These are phyloP conservation scores for Annulohypoxylon nitens DNA, from an alignment of 495 filamentous ascomycete species.

Conservation along the genomic window DNA sequence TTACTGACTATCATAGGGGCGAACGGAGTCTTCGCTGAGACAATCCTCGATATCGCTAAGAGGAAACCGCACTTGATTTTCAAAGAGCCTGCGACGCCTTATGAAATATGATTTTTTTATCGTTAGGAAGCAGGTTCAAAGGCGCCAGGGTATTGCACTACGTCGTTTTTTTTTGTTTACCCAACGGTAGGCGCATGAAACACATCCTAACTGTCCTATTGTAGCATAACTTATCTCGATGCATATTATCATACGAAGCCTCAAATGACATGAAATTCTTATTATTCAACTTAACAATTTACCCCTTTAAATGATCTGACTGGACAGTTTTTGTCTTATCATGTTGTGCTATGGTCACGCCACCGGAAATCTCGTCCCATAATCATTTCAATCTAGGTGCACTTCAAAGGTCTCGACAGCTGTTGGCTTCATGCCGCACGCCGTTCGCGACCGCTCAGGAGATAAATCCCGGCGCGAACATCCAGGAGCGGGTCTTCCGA, in stretches of 20 bases:
- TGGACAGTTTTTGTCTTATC: background rate
- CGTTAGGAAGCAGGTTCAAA: background rate
- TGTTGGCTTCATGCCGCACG: conserved; percentile 29
- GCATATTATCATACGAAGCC: conserved; percentile 21
- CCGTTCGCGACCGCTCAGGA: conserved; percentile 65
- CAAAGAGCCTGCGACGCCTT: conserved; percentile 66
- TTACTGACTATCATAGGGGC: conserved; percentile 66
- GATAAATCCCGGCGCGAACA: conserved; percentile 63
- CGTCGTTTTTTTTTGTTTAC: conserved; percentile 21
- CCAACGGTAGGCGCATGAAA: background rate
- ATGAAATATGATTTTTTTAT: conserved; percentile 51
- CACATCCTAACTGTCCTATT: background rate
- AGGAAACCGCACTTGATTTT: conserved; percentile 92
- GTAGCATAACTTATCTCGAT: conserved; percentile 27
- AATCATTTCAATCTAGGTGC: background rate
- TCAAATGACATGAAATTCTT: conserved; percentile 20
- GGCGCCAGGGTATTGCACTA: background rate
- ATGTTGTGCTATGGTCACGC: background rate
- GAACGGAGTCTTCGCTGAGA: conserved; percentile 95
- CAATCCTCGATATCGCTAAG: conserved; percentile 87
- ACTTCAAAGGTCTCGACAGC: background rate
- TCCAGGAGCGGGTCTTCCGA: conserved; percentile 67
- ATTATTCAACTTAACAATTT: background rate
- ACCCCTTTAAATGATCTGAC: background rate
- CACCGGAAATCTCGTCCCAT: background rate